These are phyloP conservation scores for Ilyonectria destructans DNA, from an alignment of 2,329 filamentous ascomycete species.

Conservation along the genomic window DNA sequence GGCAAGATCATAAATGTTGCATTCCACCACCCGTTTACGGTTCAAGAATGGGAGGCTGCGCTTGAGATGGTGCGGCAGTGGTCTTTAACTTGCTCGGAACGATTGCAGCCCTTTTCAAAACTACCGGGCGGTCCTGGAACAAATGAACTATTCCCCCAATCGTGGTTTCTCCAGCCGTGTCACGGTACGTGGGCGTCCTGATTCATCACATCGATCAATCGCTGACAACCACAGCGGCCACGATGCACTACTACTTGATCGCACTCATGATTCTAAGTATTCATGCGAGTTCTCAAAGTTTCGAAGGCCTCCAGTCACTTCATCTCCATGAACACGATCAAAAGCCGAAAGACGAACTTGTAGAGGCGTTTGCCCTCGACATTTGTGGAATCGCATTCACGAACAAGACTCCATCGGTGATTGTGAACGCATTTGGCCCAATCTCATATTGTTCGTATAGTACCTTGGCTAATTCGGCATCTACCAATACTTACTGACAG, in stretches of 20 bases:
- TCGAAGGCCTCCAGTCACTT: conserved; percentile 21
- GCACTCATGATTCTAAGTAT: conserved; percentile 52
- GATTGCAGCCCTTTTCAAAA: conserved; percentile 53
- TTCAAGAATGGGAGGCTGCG: conserved; percentile 41
- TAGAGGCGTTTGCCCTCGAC: conserved; percentile 55
- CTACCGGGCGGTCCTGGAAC: not conserved
- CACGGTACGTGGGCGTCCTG: conserved; percentile 55
- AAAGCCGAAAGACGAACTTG: conserved; percentile 41
- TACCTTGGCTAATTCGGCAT: no score
- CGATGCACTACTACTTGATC: conserved; percentile 61
- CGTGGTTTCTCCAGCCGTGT: conserved; percentile 60
- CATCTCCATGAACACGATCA: conserved; percentile 1
- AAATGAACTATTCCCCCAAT: conserved; percentile 51
- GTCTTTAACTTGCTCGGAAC: conserved; percentile 51
- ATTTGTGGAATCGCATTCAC: conserved; percentile 64
- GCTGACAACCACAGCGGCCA: conserved; percentile 53
- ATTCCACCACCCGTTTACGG: conserved; percentile 44
- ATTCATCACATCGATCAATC: fast-evolving
- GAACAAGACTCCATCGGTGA: conserved; percentile 58
- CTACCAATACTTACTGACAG: conserved; percentile 1
- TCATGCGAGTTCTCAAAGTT: conserved; percentile 27
- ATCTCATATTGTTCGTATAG: conserved; percentile 61
- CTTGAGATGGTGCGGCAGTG: conserved; percentile 50
- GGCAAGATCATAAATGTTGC: conserved; percentile 61
- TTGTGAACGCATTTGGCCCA: conserved; percentile 66